Conservation (phyloP, 495 filamentous ascomycete genomes). For the Hyaloscypha finlandica region DNA sequence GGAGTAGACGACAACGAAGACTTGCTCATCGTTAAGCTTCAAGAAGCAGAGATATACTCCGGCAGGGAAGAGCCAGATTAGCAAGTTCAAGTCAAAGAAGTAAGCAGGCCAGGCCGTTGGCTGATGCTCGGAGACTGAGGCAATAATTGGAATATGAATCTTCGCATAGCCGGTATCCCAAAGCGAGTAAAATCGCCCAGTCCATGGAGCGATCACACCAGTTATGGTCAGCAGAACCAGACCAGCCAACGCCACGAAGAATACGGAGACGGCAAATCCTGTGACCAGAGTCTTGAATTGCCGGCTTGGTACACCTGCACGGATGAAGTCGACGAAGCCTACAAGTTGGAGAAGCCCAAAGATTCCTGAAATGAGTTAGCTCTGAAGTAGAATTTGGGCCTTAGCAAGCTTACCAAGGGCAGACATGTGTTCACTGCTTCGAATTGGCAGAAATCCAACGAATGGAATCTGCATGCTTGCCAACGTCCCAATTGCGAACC, state of each 20-base stretch:
- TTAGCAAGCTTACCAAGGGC: conserved; percentile 69
- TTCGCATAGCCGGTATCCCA: conserved; percentile 99
- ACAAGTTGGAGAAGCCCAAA: conserved; percentile 96
- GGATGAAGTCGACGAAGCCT: conserved; percentile 88
- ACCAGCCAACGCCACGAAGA: conserved; percentile 67
- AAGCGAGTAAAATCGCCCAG: conserved; percentile 97
- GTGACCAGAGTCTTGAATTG: conserved; percentile 89
- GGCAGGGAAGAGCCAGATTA: conserved; percentile 99
- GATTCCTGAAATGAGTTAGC: conserved; percentile 64
- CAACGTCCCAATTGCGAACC: conserved; percentile 95
- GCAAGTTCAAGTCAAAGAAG: conserved; percentile 97
- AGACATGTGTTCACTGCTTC: conserved; percentile 98
- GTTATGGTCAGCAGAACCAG: conserved; percentile 82
- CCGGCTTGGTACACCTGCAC: conserved; percentile 81
- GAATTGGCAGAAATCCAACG: conserved; percentile 94
- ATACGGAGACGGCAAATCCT: conserved; percentile 74
- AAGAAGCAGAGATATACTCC: conserved; percentile 99
- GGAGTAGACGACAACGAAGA: conserved; percentile 96
- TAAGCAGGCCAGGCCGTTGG: conserved; percentile 99
- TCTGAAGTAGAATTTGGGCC: neutral
- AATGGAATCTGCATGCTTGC: conserved; percentile 99
- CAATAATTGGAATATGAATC: conserved; percentile 99
- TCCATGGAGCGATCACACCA: conserved; percentile 96
- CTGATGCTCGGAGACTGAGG: conserved; percentile 98
- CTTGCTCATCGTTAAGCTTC: conserved; percentile 90